Evolutionary conservation across 2,329 filamentous ascomycete species (phyloP).

Genomic region (Penicillium corylophilum): DNA sequence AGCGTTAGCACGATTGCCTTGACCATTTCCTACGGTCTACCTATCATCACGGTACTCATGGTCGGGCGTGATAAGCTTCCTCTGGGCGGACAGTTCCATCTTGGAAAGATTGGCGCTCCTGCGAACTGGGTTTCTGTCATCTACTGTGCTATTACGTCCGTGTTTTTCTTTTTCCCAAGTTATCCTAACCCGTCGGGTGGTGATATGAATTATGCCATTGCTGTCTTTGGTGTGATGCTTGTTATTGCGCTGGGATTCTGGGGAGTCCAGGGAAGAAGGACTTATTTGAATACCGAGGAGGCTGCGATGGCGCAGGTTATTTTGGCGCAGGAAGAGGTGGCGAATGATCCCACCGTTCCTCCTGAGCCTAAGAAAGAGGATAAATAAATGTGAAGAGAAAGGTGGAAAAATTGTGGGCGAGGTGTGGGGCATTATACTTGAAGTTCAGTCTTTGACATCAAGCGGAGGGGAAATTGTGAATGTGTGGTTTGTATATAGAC

Average conservation of each 20-base stretch:
- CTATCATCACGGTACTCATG: constrained; percentile 50
- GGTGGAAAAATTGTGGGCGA: too few species aligned
- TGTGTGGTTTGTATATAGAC: constrained; percentile 2
- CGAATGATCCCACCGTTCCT: constrained; percentile 2
- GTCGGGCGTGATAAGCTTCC: constrained; percentile 55
- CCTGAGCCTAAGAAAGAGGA: constrained; percentile 6
- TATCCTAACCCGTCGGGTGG: constrained; percentile 43
- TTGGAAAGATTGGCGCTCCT: constrained; percentile 45
- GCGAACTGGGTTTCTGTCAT: constrained; percentile 51
- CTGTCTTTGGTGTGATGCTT: constrained; percentile 56
- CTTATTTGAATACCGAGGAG: constrained; percentile 13
- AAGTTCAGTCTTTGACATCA: not conserved
- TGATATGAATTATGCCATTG: constrained; percentile 61
- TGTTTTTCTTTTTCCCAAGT: constrained; percentile 58
- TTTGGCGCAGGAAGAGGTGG: constrained; percentile 8
- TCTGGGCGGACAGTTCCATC: constrained; percentile 40
- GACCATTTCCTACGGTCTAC: constrained; percentile 53
- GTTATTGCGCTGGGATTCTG: constrained; percentile 52
- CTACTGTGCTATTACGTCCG: constrained; percentile 52
- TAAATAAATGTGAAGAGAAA: not conserved
- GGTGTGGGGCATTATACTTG: too few species aligned
- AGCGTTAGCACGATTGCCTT: constrained; percentile 58
- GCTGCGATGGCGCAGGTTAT: constrained; percentile 8
- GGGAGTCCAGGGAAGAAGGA: constrained; percentile 29
- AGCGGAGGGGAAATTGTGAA: not conserved